These are phyloP conservation scores for Cardiospermum halicacabum DNA, from an alignment of 345 rosid species.

Conservation along the genomic window DNA sequence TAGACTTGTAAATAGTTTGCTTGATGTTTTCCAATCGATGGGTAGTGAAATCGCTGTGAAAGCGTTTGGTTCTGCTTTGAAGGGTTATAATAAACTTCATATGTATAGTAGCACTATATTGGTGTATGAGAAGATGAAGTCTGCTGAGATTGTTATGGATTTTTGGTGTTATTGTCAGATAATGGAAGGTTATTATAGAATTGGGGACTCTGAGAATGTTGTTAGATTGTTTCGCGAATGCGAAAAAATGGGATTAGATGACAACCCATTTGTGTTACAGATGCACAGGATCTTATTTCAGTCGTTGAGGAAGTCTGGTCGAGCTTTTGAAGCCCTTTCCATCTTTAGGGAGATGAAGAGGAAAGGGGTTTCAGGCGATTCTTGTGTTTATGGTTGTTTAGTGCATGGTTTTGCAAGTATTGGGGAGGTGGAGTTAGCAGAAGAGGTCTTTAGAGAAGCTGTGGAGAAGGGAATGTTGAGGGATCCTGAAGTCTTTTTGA, in stretches of 20 bases:
- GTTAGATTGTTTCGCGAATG: slow-evolving; percentile 57
- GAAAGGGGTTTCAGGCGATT: slow-evolving; percentile 38
- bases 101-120: slow-evolving; percentile 64
- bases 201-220: slow-evolving; percentile 44
- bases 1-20: slow-evolving; percentile 40
- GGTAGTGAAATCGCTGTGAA: slow-evolving; percentile 33
- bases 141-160: slow-evolving; percentile 35
- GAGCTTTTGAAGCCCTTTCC: slow-evolving; percentile 59
- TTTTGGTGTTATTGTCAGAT: slow-evolving; percentile 52
- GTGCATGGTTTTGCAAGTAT: slow-evolving; percentile 48
- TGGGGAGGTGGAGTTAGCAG: slow-evolving; percentile 30
- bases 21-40: slow-evolving; percentile 34
- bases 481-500: slow-evolving; percentile 71
- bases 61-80: slow-evolving; percentile 65
- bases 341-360: slow-evolving; percentile 48
- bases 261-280: slow-evolving; percentile 27
- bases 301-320: slow-evolving; percentile 58
- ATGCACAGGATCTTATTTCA: slow-evolving; percentile 43
- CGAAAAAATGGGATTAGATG: slow-evolving; percentile 28
- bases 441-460: slow-evolving; percentile 66
- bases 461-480: slow-evolving; percentile 39
- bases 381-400: slow-evolving; percentile 50
- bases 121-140: slow-evolving; percentile 46
- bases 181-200: slow-evolving; percentile 62
- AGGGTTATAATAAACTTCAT: slow-evolving; percentile 71